A percentile compares a stretch with the other conserved stretches of the same genome.
phyloP scores from a whole-genome alignment of 2,329 filamentous ascomycete genomes.

The Aspergillus sp. region DNA sequence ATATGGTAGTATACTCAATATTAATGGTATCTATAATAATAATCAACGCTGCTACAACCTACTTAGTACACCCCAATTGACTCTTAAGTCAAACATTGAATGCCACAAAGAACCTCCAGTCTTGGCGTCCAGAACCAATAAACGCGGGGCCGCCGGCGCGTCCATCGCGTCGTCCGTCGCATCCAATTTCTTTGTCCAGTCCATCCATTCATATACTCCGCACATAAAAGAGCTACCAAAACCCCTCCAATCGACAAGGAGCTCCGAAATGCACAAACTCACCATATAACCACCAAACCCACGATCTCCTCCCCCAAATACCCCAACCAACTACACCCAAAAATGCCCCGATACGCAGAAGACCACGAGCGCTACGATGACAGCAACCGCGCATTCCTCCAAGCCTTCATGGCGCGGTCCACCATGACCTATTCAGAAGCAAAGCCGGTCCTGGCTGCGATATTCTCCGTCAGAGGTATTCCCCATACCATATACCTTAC shows the following conservation, averaged over 20 bases:
- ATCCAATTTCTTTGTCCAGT: not conserved
- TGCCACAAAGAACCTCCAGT: conserved; percentile 2
- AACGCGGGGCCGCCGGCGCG: conserved; percentile 11
- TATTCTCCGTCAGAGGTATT: conserved; percentile 63
- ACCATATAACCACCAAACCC: not conserved
- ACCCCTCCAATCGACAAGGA: not conserved
- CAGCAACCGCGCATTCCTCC: conserved; percentile 83
- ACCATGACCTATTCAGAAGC: conserved; percentile 75
- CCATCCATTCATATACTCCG: not conserved
- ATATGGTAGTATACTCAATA: no score
- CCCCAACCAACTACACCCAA: not conserved
- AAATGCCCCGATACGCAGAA: conserved; percentile 18
- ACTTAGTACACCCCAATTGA: no score
- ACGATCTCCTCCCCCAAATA: not conserved
- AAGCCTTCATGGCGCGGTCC: conserved; percentile 79
- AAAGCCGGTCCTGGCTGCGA: conserved; percentile 72
- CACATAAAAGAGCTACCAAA: not conserved
- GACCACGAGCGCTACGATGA: conserved; percentile 55
- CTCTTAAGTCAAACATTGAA: no score
- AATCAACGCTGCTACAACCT: not conserved
- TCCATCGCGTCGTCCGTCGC: conserved; percentile 15
- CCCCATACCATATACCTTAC: not conserved
- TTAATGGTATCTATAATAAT: no score
- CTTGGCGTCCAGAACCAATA: conserved; percentile 14
- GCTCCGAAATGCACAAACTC: not conserved